phyloP scores from a whole-genome alignment of 2,329 filamentous ascomycete species.

The Calonectria pseudoreteaudii region DNA sequence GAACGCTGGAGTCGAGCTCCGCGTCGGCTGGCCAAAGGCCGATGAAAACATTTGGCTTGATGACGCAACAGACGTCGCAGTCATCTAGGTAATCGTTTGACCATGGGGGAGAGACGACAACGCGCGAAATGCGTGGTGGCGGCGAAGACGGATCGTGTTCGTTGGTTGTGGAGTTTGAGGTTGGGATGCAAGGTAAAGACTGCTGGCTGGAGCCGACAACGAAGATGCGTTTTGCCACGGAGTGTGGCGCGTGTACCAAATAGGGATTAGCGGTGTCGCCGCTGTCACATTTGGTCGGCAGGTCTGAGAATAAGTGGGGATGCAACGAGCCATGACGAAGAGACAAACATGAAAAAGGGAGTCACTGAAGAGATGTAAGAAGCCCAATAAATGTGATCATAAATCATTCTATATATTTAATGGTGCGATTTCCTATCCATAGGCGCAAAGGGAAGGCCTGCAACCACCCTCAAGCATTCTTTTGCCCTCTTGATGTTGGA shows the following conservation, averaged over 20 bases:
- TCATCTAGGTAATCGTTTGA: conserved; percentile 48
- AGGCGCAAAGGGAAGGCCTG: no score
- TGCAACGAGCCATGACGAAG: background rate
- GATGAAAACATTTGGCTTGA: conserved; percentile 54
- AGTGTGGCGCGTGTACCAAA: conserved; percentile 6
- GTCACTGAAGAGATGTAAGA: background rate
- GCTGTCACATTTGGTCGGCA: background rate
- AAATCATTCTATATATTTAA: background rate
- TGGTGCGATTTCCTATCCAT: no score
- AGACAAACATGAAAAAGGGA: background rate
- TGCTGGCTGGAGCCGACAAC: background rate
- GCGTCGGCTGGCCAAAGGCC: conserved; percentile 50
- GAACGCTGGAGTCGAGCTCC: conserved; percentile 48
- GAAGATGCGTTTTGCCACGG: conserved; percentile 14
- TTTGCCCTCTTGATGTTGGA: background rate
- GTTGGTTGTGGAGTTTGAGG: conserved; percentile 29
- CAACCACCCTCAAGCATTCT: background rate
- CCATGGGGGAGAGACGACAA: conserved; percentile 46
- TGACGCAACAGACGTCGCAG: conserved; percentile 56
- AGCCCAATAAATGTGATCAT: background rate
- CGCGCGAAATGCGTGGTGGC: conserved; percentile 29
- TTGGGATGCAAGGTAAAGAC: conserved; percentile 12
- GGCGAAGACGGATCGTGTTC: conserved; percentile 22
- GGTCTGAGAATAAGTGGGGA: background rate
- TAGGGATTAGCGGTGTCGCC: conserved; percentile 6